These are phyloP conservation scores for Hypoxylon sp. DNA, from an alignment of 2,329 filamentous ascomycete genomes.

Conservation along the genomic window DNA sequence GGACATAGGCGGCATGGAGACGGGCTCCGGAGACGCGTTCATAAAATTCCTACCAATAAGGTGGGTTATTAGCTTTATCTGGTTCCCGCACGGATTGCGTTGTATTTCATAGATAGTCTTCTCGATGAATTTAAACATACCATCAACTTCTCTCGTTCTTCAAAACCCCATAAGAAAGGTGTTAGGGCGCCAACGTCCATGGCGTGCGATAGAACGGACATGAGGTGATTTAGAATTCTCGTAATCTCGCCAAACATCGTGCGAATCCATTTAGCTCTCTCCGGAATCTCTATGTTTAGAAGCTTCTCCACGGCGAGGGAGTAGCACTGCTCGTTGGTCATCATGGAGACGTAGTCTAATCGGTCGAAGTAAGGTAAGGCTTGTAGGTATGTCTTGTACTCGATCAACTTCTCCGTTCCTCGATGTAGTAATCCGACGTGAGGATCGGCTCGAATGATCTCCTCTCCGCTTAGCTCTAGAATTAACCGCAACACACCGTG, in stretches of 20 bases:
- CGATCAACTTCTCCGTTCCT: conserved; percentile 99
- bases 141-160: conserved; percentile 99
- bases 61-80: conserved; percentile 31
- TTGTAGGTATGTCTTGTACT: conserved; percentile 99
- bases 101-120: conserved; percentile 23
- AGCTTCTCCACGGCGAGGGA: conserved; percentile 97
- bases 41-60: conserved; percentile 87
- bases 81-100: conserved; percentile 1
- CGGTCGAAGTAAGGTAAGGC: conserved; percentile 99
- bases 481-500: conserved; percentile 98
- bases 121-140: conserved; percentile 64
- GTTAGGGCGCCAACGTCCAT: conserved; percentile 99
- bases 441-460: conserved; percentile 95
- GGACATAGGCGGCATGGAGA: conserved; percentile 96
- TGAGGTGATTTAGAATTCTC: conserved; percentile 94
- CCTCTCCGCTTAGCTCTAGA: conserved; percentile 96
- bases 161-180: conserved; percentile 99
- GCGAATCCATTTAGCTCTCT: conserved; percentile 96
- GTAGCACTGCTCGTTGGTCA: conserved; percentile 99
- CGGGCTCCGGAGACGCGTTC: conserved; percentile 98
- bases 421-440: conserved; percentile 97
- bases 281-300: conserved; percentile 94
- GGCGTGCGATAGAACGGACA: conserved; percentile 96
- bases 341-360: conserved; percentile 99
- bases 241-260: conserved; percentile 97